These are phyloP conservation scores for Phytophthora agathidicida DNA, from an alignment of 352 stramenopile genomes.

Conservation along the genomic window DNA sequence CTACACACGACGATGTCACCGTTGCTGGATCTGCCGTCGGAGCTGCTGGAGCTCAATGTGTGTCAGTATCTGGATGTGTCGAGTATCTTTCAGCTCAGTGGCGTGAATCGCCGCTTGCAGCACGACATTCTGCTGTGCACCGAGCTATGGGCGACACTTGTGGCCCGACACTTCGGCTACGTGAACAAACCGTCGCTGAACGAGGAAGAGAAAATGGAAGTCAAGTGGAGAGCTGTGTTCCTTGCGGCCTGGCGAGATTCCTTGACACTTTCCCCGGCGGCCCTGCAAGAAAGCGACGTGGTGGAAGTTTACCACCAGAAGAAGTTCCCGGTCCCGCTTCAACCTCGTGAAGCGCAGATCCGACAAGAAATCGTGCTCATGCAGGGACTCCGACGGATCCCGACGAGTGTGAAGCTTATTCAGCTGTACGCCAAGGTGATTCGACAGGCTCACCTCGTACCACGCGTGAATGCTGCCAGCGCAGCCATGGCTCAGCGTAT, in stretches of 20 bases:
- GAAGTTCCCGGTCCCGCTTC: conserved; percentile 28
- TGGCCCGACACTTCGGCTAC: conserved; percentile 49
- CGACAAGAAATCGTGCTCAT: conserved; percentile 71
- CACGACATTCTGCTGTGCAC: conserved; percentile 30
- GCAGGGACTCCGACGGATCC: conserved; percentile 55
- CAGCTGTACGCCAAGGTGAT: conserved; percentile 60
- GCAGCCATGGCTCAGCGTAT: conserved; percentile 20
- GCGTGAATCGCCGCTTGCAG: conserved; percentile 41
- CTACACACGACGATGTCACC: neutral
- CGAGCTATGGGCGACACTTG: conserved; percentile 48
- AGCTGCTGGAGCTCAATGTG: conserved; percentile 47
- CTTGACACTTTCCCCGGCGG: conserved; percentile 18
- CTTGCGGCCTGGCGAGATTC: conserved; percentile 45
- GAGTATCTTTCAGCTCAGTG: conserved; percentile 41
- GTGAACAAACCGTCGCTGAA: conserved; percentile 26
- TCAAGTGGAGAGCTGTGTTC: conserved; percentile 59
- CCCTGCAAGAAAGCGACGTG: conserved; percentile 40
- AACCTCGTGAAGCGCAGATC: conserved; percentile 40
- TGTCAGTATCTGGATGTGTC: conserved; percentile 52
- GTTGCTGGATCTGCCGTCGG: conserved; percentile 39
- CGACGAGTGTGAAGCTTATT: conserved; percentile 50
- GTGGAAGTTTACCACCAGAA: conserved; percentile 40
- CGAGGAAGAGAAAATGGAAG: conserved; percentile 3
- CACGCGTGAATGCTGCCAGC: conserved; percentile 18
- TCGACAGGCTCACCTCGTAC: conserved; percentile 35